Evolutionary conservation across 371 early-diverging fungal genomes (phyloP).

Genomic region (Actinomortierella ambigua): DNA sequence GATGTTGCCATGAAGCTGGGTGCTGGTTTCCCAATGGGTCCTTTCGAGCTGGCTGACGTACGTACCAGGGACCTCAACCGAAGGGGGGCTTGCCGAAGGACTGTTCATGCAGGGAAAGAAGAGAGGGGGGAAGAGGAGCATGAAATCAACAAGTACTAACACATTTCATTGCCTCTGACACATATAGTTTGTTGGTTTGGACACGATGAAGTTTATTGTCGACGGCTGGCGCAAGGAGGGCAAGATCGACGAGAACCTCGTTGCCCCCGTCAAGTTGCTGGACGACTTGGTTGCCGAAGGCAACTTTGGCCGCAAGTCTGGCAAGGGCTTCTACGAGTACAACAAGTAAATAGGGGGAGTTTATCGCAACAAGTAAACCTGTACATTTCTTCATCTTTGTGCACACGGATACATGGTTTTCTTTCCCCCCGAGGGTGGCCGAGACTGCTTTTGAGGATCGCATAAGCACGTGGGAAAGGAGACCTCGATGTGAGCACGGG

Average conservation of each 20-base stretch:
- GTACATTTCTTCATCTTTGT: no score
- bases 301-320: conserved; percentile 87
- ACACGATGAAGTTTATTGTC: conserved; percentile 93
- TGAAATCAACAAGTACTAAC: not conserved
- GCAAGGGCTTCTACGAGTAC: conserved; percentile 91
- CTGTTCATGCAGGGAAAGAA: no score
- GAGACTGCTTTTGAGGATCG: no score
- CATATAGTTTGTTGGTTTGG: conserved; percentile 90
- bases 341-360: not conserved
- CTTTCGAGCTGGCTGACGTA: conserved; percentile 91
- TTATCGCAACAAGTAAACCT: no score
- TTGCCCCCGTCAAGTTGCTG: conserved; percentile 69
- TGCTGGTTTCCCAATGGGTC: conserved; percentile 98
- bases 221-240: conserved; percentile 88
- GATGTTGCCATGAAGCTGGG: conserved; percentile 98
- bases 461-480: no score
- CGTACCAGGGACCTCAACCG: conserved; percentile 24
- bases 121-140: not conserved
- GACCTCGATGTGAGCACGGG: no score
- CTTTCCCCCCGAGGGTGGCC: no score
- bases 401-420: no score
- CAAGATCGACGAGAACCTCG: conserved; percentile 72
- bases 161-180: conserved; percentile 4
- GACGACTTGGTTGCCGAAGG: conserved; percentile 80
- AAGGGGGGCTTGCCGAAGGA: no score